Evolutionary conservation across 148 eudicot species (phyloP), one percentile per base, ranked within the genome.

Genomic region (Salicornia ramosissima): DNA sequence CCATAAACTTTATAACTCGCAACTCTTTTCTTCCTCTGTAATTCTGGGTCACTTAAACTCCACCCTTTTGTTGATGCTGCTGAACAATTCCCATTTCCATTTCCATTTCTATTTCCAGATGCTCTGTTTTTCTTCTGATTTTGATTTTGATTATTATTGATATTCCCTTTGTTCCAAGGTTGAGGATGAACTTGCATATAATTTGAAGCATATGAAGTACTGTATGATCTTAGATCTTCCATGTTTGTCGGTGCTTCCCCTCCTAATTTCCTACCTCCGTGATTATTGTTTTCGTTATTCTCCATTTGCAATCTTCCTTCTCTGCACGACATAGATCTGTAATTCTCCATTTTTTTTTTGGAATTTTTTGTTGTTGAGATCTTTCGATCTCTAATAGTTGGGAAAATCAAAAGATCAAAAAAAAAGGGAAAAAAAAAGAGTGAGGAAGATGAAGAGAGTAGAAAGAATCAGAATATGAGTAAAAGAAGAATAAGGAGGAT

Each of bases 11-110:
- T 89, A 34, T 92, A 92, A 47, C 88, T 70, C 21, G 87, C 96
- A 64, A 92, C 88, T 75, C 97, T 92, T 64, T 89, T 92, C 81
- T 84, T 89, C 78, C 97, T 87, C 78, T 89, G 90, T 68, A 87
- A 9, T 69, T 91, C 97, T 10, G 97, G 90, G 72, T 91, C 97
- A 79, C 43, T 85, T 10, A 88, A 76, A 39, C 83, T 85, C 95
- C 90, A 86, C 4, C 77, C 80, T 63, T 79, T 84, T 26, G 65
- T 29, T 7, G 74, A 69, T 21, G 83, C 67, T 29, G 77, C 67
- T 34, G 84, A 78, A 8, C 26, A 36, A 36, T 36, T 36, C 4
- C 40, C 40, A 36, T 36, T 36, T n/a, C n/a, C n/a, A 36, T 36
- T 3, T 8, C 19, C 19, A n/a, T n/a, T n/a, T 11, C 18, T 46